Base-by-base conservation (phyloP, 345 rosid species). In the Cardiospermum halicacabum region DNA sequence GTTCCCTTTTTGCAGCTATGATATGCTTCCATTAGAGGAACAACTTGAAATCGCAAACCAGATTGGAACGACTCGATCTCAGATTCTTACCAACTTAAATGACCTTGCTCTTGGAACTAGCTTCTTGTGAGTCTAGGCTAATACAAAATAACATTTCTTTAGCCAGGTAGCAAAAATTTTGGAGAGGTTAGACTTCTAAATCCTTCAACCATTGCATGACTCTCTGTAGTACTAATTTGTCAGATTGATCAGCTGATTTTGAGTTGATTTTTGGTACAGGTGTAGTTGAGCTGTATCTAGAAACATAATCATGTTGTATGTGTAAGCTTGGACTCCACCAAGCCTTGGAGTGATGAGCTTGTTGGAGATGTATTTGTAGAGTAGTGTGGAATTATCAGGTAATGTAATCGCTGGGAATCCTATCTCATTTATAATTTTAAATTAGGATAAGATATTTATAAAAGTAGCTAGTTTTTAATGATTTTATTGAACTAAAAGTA, bases 11-110 rank as follows among this genome's bases (percentile, higher is more conserved):
- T 77, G 84, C 84, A 94, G 99, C 73, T 94, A 82, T 45, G 96
- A 91, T 80, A 89, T 87, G 93, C 88, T 94, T 49, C 86, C 88
- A 10, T 66, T 87, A 81, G 99, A 91, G 71, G 91, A 91, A 71
- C 97, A 94, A 62, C 82, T 85, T 50, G 93, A 85, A 65, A 85
- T 94, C 40, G 95, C 96, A 27, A 76, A 81, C 47, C 99, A 94
- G 85, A 80, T 82, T 58, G 89, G 96, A 58, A 91, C 99, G 19
- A 89, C 93, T 19, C 87, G 99, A 7, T 70, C 85, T n/a, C 91
- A 87, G 56, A 82, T 94, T 58, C 80, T 94, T 50, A 68, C 91
- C 10, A 89, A 87, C 73, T 72, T 91, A 71, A 89, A 85, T 58
- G 93, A 94, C 53, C 92, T 94, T 61, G 70, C 91, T n/a, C 69